These are phyloP conservation scores for Anthracocystis panici-leucophaei DNA, from an alignment of 1,284 basidiomycete species.

Conservation along the genomic window DNA sequence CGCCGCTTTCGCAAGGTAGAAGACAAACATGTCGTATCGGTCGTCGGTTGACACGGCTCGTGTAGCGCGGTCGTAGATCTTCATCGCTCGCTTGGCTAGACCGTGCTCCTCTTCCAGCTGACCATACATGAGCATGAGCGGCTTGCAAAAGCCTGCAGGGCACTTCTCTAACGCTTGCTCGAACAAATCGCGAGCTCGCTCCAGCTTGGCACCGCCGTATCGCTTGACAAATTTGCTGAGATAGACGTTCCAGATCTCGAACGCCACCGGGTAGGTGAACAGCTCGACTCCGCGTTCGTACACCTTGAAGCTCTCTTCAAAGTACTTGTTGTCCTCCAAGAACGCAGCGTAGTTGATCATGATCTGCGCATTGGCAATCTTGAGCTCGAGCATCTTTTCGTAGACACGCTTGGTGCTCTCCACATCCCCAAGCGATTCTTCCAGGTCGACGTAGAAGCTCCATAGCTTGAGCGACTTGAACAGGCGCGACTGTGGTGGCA, in stretches of 20 bases:
- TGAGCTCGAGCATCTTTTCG: slow-evolving; percentile 95
- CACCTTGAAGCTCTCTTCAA: slow-evolving; percentile 98
- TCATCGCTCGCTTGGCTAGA: slow-evolving; percentile 94
- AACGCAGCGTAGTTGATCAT: slow-evolving; percentile 98
- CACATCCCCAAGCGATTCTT: slow-evolving; percentile 94
- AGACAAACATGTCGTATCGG: slow-evolving; percentile 96
- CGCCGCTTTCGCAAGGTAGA: slow-evolving; percentile 94
- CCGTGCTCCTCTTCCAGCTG: slow-evolving; percentile 94
- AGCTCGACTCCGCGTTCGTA: slow-evolving; percentile 97
- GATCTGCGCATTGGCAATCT: slow-evolving; percentile 94
- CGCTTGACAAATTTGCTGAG: slow-evolving; percentile 96
- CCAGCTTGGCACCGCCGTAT: slow-evolving; percentile 92
- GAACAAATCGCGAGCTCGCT: slow-evolving; percentile 94
- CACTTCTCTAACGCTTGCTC: slow-evolving; percentile 98
- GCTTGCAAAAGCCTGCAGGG: slow-evolving; percentile 92
- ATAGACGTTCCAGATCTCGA: slow-evolving; percentile 99
- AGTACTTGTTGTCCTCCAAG: slow-evolving; percentile 97
- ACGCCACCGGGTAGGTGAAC: slow-evolving; percentile 97
- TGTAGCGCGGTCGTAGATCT: slow-evolving; percentile 92
- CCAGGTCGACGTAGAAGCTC: slow-evolving; percentile 98
- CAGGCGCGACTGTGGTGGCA: slow-evolving; percentile 87
- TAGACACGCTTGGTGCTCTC: slow-evolving; percentile 93
- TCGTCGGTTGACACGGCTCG: slow-evolving; percentile 86
- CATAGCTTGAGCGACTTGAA: slow-evolving; percentile 99
- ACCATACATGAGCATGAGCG: slow-evolving; percentile 94